Evolutionary conservation across 2,329 filamentous ascomycete species (phyloP).

Genomic region (Metarhizium guizhouense): DNA sequence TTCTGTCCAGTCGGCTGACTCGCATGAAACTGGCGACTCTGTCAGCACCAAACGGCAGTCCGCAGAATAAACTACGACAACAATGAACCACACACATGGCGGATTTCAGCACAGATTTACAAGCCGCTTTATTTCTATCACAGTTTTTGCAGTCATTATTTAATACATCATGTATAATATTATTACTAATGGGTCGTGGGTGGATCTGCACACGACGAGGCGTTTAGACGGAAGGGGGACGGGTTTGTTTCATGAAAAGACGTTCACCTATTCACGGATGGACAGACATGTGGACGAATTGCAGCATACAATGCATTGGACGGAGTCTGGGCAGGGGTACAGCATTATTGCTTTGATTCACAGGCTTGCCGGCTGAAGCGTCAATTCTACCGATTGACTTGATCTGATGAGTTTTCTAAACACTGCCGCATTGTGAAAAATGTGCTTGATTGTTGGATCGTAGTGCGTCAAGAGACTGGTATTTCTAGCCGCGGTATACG

Average conservation of each 20-base stretch:
- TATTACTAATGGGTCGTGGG: neutral
- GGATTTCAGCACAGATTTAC: neutral
- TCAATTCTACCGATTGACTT: neutral
- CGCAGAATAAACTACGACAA: constrained; percentile 5
- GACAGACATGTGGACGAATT: neutral
- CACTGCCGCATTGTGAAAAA: neutral
- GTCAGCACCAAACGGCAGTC: constrained; percentile 16
- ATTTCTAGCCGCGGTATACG: no score
- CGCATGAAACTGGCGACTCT: constrained; percentile 1
- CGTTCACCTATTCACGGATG: neutral
- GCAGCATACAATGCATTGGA: constrained; percentile 2
- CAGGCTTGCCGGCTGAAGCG: neutral
- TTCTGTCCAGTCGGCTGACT: constrained; percentile 13
- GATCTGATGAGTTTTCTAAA: neutral
- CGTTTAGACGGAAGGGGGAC: neutral
- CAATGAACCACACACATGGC: neutral
- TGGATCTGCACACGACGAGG: neutral
- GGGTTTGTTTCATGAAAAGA: neutral
- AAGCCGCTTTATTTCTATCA: neutral
- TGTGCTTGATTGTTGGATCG: no score
- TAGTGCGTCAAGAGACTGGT: no score
- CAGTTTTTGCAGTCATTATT: neutral
- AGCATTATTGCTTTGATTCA: neutral
- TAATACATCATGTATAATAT: neutral
- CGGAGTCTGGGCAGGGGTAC: neutral